Evolutionary conservation across 108 stramenopile species (phyloP).

Genomic region (Pelagomonas calceolata): DNA sequence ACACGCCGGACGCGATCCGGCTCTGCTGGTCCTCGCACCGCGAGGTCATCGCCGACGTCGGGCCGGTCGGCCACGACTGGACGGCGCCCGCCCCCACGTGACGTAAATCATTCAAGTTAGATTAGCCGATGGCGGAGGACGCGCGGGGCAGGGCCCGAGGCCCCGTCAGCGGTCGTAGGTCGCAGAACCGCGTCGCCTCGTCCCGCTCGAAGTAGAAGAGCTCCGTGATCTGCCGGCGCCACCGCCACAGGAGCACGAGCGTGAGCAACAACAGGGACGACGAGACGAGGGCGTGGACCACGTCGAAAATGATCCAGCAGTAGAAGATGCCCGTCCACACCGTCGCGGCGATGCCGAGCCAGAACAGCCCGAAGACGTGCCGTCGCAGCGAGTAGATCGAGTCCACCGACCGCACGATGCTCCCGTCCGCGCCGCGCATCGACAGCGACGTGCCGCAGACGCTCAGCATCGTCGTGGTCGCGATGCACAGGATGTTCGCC

Average conservation of each 20-base stretch:
- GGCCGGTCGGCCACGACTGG: conserved; percentile 30
- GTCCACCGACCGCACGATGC: conserved; percentile 78
- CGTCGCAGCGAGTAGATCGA: conserved; percentile 59
- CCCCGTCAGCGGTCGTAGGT: background rate
- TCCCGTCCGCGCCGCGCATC: conserved; percentile 72
- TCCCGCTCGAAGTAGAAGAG: background rate
- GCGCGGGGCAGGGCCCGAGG: no score
- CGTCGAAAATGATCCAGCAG: background rate
- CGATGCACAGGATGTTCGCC: conserved; percentile 68
- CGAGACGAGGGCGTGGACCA: background rate
- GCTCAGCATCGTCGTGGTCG: conserved; percentile 60
- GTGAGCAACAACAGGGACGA: background rate
- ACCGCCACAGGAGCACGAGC: background rate
- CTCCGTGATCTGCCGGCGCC: background rate
- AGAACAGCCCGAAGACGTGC: conserved; percentile 55
- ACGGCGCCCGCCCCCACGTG: conserved; percentile 24
- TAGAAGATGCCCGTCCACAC: background rate
- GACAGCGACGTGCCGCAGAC: conserved; percentile 69
- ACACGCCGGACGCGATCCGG: conserved; percentile 94
- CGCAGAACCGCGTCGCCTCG: background rate
- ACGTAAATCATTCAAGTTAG: no score
- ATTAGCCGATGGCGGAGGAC: no score
- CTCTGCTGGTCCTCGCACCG: conserved; percentile 94
- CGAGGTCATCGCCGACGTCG: conserved; percentile 83
- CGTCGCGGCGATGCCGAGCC: conserved; percentile 31